Conservation (phyloP, 768 basidiomycete genomes). For the Rhodosporidiobolus odoratus region DNA sequence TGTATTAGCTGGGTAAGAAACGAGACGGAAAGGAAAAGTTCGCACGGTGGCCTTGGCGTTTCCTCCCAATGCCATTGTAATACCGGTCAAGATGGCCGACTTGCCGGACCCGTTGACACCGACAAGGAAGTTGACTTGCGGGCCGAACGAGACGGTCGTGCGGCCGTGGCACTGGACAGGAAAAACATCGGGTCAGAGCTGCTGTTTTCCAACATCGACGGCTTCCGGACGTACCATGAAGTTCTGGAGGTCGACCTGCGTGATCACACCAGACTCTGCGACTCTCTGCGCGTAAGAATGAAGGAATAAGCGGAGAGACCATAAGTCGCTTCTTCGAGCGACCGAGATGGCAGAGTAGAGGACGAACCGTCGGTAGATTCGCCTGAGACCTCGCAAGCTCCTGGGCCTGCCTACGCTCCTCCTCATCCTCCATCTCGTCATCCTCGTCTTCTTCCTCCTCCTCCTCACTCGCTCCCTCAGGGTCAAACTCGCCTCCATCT, state of each 20-base stretch:
- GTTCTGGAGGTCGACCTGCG: slow-evolving; percentile 57
- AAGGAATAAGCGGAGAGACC: background rate
- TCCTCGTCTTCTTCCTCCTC: slow-evolving; percentile 8
- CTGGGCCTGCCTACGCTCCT: slow-evolving; percentile 13
- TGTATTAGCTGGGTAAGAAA: slow-evolving; percentile 7
- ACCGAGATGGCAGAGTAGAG: background rate
- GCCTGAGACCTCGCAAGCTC: slow-evolving; percentile 43
- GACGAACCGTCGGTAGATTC: background rate
- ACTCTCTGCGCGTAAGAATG: slow-evolving; percentile 54
- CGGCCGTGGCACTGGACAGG: slow-evolving; percentile 24
- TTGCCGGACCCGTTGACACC: slow-evolving; percentile 52
- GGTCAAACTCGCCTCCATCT: slow-evolving; percentile 37
- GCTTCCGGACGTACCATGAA: slow-evolving; percentile 26
- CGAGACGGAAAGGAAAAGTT: slow-evolving; percentile 76
- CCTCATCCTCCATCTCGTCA: slow-evolving; percentile 3
- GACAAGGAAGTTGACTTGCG: slow-evolving; percentile 95
- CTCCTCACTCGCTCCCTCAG: background rate
- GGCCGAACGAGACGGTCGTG: slow-evolving; percentile 74
- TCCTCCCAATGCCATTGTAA: slow-evolving; percentile 88
- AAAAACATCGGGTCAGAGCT: background rate
- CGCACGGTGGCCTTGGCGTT: slow-evolving; percentile 88
- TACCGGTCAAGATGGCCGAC: slow-evolving; percentile 60
- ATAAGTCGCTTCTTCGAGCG: background rate
- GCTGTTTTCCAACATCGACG: too few relatives aligned
- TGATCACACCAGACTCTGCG: slow-evolving; percentile 82